Base-by-base conservation (phyloP, 306 rosid genomes). In the Vachellia collinsii region DNA sequence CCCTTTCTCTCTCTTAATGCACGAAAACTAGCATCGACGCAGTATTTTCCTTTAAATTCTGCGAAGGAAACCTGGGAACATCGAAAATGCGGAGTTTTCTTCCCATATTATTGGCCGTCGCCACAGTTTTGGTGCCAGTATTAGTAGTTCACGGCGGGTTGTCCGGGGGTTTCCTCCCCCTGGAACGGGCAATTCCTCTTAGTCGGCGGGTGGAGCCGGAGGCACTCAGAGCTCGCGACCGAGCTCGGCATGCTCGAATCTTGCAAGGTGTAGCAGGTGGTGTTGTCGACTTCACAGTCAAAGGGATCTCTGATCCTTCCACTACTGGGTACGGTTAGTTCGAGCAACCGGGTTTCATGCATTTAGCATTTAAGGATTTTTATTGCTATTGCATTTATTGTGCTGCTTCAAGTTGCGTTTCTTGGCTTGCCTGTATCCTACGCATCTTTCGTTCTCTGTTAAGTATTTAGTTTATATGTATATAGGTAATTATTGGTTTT, bases 231-330 rank as follows among this genome's bases (percentile, higher is more conserved):
- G 91, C 96, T 66, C 93, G 92, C 39, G 99, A 95, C 89, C 80
- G 85, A 73, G 87, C 84, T 58, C 83, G 98, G 61, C 98, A 90
- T 71, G 80, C 83, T 75, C 91, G 99, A 88, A 85, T 95, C 85
- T 87, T 95, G 92, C 96, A 87, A 58, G 91, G 81, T 54, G 77
- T 43, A 6, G 80, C 7, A 19, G 83, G 83, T 64, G 97, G 97
- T 69, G 87, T 92, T 17, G 92, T 90, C 86, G 88, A 95, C 88
- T 91, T 95, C 96, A 81, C 99, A 51, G 94, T 95, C 81, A 85
- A 82, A 81, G 99, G 99, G 81, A 86, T 92, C 83, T 91, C 96
- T 87, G 99, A 95, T 89, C 99, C 96, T 63, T 88, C 85, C 86
- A 80, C 82, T 76, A 86, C 81, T 79, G 99, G 98, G 96, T 93